phyloP scores from a whole-genome alignment of 352 stramenopile species.

The Globisporangium polare region DNA sequence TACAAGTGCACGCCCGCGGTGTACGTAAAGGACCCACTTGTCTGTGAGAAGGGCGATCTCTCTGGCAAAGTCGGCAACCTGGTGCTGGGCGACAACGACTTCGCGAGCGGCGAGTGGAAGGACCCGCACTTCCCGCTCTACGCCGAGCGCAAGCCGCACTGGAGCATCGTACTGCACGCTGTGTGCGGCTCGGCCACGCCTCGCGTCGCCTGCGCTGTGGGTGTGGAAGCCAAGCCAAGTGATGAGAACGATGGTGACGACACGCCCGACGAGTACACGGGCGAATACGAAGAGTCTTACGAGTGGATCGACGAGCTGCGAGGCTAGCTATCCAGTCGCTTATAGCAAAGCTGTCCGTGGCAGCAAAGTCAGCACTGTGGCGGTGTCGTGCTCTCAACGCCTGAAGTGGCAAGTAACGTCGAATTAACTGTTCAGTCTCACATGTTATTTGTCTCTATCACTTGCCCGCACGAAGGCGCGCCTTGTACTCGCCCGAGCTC shows the following conservation, averaged over 20 bases:
- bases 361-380: not conserved
- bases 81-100: conserved; percentile 12
- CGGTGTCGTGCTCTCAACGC: not conserved
- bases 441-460: not conserved
- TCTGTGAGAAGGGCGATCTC: conserved; percentile 44
- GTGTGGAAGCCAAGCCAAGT: conserved; percentile 1
- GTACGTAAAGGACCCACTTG: conserved; percentile 24
- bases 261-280: not conserved
- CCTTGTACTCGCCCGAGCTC: conserved; percentile 74
- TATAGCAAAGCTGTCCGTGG: not conserved
- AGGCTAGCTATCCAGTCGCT: not conserved
- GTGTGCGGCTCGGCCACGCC: conserved; percentile 21
- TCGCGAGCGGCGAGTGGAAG: conserved; percentile 22
- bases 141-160: conserved; percentile 20
- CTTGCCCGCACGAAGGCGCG: conserved; percentile 40
- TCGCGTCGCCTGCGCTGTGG: conserved; percentile 34
- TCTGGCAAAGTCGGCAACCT: conserved; percentile 41
- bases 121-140: conserved; percentile 31
- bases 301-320: conserved; percentile 17
- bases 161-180: conserved; percentile 33
- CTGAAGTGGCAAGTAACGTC: not conserved
- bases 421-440: not conserved
- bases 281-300: conserved; percentile 12
- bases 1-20: conserved; percentile 32
- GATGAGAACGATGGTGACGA: not conserved